Conservation (phyloP, 129 eudicot species). For the Calendula officinalis region DNA sequence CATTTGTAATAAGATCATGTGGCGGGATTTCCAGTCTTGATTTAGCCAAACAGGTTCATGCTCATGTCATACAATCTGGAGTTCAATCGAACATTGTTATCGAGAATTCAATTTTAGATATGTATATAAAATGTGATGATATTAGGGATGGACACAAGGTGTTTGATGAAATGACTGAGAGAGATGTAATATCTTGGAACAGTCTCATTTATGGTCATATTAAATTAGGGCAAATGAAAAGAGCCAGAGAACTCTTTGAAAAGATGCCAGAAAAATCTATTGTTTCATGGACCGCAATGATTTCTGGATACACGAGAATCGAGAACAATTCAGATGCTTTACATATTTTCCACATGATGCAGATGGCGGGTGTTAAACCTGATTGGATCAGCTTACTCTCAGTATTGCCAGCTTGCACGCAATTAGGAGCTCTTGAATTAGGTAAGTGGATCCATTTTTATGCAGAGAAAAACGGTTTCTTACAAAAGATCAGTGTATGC, state of each 20-base stretch:
- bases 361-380: slow-evolving; percentile 46
- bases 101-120: slow-evolving; percentile 48
- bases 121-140: slow-evolving; percentile 54
- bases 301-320: slow-evolving; percentile 33
- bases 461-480: slow-evolving; percentile 48
- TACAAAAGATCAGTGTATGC: slow-evolving; percentile 41
- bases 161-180: slow-evolving; percentile 61
- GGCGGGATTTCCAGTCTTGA: slow-evolving; percentile 40
- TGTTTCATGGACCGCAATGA: slow-evolving; percentile 51
- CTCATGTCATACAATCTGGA: slow-evolving; percentile 46
- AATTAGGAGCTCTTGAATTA: slow-evolving; percentile 56
- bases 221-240: slow-evolving; percentile 47
- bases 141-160: slow-evolving; percentile 38
- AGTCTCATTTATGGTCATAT: slow-evolving; percentile 50
- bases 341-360: slow-evolving; percentile 52
- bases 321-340: slow-evolving; percentile 43
- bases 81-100: slow-evolving; percentile 28
- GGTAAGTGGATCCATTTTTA: slow-evolving; percentile 68
- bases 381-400: slow-evolving; percentile 65
- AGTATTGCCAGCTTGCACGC: slow-evolving; percentile 60
- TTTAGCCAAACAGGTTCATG: slow-evolving; percentile 55
- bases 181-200: slow-evolving; percentile 66
- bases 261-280: slow-evolving; percentile 53
- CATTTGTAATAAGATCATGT: slow-evolving; percentile 60
- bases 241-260: slow-evolving; percentile 49